Conservation (phyloP, 1,284 basidiomycete species). For the Peniophora sp. region DNA sequence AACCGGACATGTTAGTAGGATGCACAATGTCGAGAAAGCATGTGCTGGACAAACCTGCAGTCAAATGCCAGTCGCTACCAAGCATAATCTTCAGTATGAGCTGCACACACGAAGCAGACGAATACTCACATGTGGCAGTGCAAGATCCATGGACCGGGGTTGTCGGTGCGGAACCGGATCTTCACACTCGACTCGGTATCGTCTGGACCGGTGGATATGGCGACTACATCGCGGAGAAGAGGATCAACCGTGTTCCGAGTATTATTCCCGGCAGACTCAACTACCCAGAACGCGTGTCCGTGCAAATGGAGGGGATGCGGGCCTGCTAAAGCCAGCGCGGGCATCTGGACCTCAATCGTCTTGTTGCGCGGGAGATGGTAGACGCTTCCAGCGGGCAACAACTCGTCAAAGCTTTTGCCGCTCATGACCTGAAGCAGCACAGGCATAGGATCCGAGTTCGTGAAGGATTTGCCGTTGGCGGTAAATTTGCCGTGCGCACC, state of each 20-base stretch:
- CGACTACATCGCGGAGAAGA: constrained; percentile 35
- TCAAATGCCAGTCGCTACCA: constrained; percentile 4
- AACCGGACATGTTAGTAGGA: too few species aligned
- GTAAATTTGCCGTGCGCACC: background rate
- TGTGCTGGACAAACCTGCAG: too few species aligned
- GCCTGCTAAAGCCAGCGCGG: background rate
- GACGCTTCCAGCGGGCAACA: background rate
- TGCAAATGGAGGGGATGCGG: background rate
- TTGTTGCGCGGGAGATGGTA: background rate
- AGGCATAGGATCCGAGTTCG: background rate
- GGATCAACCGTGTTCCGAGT: constrained; percentile 21
- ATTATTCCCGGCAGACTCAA: constrained; percentile 17
- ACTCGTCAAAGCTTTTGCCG: background rate
- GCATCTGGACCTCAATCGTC: background rate
- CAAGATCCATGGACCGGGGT: constrained; percentile 40
- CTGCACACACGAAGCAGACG: background rate
- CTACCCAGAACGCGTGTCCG: constrained; percentile 20
- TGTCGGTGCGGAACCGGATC: constrained; percentile 27
- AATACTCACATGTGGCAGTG: constrained; percentile 31
- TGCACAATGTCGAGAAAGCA: too few species aligned
- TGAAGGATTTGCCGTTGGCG: background rate
- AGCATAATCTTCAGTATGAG: constrained; percentile 2
- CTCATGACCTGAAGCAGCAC: background rate
- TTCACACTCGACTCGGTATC: constrained; percentile 11
- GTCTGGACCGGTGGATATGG: constrained; percentile 32